Evolutionary conservation across 2,329 filamentous ascomycete species (phyloP).

Genomic region (Exophiala viscosa): DNA sequence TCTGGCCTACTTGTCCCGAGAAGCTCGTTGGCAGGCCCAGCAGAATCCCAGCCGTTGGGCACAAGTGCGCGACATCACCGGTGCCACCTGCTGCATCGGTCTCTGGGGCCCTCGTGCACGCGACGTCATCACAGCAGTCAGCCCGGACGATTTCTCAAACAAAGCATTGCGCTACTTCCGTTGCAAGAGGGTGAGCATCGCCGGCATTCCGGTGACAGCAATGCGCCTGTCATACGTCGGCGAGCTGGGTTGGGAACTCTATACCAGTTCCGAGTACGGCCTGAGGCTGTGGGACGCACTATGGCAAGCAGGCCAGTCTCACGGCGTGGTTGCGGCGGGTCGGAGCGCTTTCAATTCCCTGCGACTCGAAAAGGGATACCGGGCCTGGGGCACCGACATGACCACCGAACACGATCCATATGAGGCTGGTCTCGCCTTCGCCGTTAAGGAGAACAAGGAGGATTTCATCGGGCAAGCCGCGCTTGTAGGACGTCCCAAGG

Average conservation of each 20-base stretch:
- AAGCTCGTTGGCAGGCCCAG: conserved; percentile 50
- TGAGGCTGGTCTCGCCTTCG: conserved; percentile 54
- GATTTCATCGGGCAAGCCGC: conserved; percentile 53
- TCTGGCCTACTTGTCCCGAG: conserved; percentile 51
- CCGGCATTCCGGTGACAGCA: conserved; percentile 54
- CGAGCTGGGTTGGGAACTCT: conserved; percentile 61
- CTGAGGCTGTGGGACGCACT: conserved; percentile 57
- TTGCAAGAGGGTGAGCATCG: conserved; percentile 49
- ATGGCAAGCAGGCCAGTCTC: conserved; percentile 51
- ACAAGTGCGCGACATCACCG: conserved; percentile 57
- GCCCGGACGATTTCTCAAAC: conserved; percentile 21
- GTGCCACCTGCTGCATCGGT: conserved; percentile 58
- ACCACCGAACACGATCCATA: conserved; percentile 59
- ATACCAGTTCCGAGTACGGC: conserved; percentile 58
- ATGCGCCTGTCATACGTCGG: conserved; percentile 60
- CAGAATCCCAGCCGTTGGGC: conserved; percentile 42
- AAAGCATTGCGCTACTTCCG: conserved; percentile 49
- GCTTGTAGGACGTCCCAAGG: conserved; percentile 41
- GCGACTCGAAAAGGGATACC: conserved; percentile 58
- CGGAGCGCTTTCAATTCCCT: conserved; percentile 57
- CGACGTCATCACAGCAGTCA: conserved; percentile 48
- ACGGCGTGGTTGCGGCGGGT: conserved; percentile 58
- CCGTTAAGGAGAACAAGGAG: conserved; percentile 40
- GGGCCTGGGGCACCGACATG: conserved; percentile 57
- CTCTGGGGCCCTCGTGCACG: conserved; percentile 59